Percentiles rank a stretch among this genome's conserved stretches.
Conservation (phyloP, 345 rosid genomes). For the Citrus sp. region DNA sequence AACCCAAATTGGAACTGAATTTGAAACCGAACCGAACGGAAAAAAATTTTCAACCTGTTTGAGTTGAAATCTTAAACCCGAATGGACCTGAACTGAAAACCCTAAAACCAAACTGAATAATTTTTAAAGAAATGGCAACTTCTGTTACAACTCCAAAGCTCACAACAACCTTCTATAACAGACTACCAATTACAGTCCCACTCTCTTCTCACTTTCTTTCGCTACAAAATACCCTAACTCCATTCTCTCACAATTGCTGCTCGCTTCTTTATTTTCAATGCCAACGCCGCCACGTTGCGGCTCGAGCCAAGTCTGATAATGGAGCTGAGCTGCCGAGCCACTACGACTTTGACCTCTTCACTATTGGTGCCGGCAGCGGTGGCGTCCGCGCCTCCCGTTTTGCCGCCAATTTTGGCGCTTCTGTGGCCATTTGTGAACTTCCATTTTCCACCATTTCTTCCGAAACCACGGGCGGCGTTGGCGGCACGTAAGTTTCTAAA, state of each 20-base stretch:
- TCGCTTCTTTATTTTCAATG: constrained; percentile 17
- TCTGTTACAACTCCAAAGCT: constrained; percentile 61
- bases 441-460: constrained; percentile 90
- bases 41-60: no score
- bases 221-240: constrained; percentile 34
- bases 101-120: no score
- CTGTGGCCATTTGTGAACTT: constrained; percentile 94
- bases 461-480: constrained; percentile 87
- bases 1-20: no score
- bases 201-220: constrained; percentile 26
- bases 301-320: constrained; percentile 52
- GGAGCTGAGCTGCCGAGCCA: constrained; percentile 55
- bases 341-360: constrained; percentile 92
- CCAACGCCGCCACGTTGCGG: constrained; percentile 35
- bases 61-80: no score
- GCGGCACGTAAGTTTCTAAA: constrained; percentile 75
- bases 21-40: no score
- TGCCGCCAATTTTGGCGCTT: constrained; percentile 78
- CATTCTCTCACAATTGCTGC: constrained; percentile 18
- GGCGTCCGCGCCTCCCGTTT: constrained; percentile 97
- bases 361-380: constrained; percentile 95
- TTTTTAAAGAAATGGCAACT: constrained; percentile 28
- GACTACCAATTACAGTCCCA: constrained; percentile 30
- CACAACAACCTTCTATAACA: constrained; percentile 36
- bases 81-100: no score